Evolutionary conservation across 345 rosid genomes (phyloP).

Genomic region (Eucalyptus coolabah): DNA sequence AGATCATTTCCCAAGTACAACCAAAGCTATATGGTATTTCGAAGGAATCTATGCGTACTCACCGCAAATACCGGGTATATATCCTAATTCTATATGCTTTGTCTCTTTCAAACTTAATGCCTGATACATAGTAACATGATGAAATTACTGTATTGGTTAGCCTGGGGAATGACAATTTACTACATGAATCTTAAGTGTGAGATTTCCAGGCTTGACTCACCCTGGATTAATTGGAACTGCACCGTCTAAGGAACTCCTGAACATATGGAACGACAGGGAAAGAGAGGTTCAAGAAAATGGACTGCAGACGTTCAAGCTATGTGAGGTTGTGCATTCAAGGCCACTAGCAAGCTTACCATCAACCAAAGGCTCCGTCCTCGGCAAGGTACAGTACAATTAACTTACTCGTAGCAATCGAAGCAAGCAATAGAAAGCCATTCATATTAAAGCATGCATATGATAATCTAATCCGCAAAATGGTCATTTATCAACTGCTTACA

Average conservation of each 20-base stretch:
- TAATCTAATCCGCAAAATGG: background rate
- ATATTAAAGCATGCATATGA: background rate
- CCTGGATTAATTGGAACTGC: conserved; percentile 89
- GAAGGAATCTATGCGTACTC: conserved; percentile 90
- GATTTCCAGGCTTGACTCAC: conserved; percentile 85
- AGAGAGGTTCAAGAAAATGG: conserved; percentile 61
- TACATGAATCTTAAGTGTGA: conserved; percentile 35
- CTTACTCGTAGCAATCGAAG: background rate
- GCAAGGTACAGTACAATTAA: conserved; percentile 20
- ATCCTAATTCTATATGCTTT: background rate
- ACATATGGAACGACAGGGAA: conserved; percentile 79
- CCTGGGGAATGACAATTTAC: background rate
- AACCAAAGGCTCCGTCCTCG: conserved; percentile 62
- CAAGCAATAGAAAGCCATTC: background rate
- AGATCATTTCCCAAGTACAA: conserved; percentile 83
- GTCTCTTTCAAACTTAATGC: too few relatives aligned
- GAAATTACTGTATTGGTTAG: background rate
- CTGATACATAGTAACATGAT: background rate
- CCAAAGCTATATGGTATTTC: conserved; percentile 92
- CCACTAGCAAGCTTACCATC: conserved; percentile 76
- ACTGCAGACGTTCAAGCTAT: conserved; percentile 26
- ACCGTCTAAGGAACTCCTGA: conserved; percentile 68
- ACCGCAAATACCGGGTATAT: conserved; percentile 73
- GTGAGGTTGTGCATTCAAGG: conserved; percentile 72
- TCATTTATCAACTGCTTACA: background rate